These are phyloP conservation scores for Boletus coccyginus DNA, from an alignment of 768 basidiomycete species.

Conservation along the genomic window DNA sequence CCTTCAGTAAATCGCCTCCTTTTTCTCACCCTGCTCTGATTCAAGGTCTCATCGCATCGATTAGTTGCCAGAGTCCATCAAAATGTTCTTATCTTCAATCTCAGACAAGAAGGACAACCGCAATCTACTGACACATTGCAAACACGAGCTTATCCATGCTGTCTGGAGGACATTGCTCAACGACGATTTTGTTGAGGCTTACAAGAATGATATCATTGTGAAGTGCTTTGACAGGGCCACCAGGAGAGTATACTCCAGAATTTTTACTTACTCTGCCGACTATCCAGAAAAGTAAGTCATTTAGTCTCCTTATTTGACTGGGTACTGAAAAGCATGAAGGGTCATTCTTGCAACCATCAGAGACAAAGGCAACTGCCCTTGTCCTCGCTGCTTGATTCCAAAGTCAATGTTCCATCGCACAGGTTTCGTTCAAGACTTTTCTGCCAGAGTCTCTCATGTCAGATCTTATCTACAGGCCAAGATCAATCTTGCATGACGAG, in stretches of 20 bases:
- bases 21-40: no score
- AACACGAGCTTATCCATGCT: background rate
- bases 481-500: background rate
- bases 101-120: background rate
- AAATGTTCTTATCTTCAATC: background rate
- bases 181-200: background rate
- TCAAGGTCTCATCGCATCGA: no score
- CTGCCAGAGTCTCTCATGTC: background rate
- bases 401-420: background rate
- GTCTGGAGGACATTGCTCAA: background rate
- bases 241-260: no score
- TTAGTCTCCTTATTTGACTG: no score
- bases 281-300: slow-evolving; percentile 8
- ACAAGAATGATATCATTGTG: background rate
- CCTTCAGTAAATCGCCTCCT: slow-evolving; percentile 6
- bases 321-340: background rate
- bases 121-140: background rate
- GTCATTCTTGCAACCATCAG: background rate
- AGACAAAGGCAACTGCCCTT: background rate
- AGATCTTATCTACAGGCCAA: background rate
- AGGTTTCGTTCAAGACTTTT: background rate
- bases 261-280: slow-evolving; percentile 5
- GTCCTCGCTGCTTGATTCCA: background rate
- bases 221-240: background rate
- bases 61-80: slow-evolving; percentile 2